Evolutionary conservation across 1,139 yeast species (phyloP).

Genomic region (Hanseniaspora sp.): DNA sequence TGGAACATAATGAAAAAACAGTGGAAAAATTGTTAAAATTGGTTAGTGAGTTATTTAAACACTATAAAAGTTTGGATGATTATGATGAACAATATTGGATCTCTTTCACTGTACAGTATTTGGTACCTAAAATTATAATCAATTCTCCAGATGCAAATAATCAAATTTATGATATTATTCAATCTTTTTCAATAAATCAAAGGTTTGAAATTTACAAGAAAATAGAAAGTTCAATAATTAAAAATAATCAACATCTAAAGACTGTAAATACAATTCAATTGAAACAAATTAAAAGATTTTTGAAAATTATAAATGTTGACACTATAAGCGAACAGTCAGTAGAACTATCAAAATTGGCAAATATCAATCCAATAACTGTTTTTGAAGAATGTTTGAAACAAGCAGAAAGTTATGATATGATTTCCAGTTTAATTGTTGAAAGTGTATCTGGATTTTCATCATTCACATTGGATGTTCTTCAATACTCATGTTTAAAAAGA

Average conservation of each 20-base stretch:
- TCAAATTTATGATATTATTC: constrained; percentile 48
- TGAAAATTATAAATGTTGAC: constrained; percentile 80
- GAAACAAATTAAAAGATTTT: constrained; percentile 66
- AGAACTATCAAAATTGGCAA: constrained; percentile 62
- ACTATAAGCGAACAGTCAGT: constrained; percentile 71
- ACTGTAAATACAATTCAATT: constrained; percentile 61
- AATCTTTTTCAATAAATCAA: constrained; percentile 46
- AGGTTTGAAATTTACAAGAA: constrained; percentile 82
- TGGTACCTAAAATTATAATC: constrained; percentile 55
- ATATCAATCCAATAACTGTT: constrained; percentile 73
- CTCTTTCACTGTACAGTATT: constrained; percentile 48
- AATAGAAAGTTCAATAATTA: constrained; percentile 45
- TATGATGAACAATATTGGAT: constrained; percentile 12
- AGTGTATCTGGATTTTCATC: constrained; percentile 68
- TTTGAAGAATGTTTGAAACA: constrained; percentile 53
- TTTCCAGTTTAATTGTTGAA: constrained; percentile 65
- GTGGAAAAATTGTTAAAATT: background rate
- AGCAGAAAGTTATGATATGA: constrained; percentile 85
- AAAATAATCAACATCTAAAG: constrained; percentile 48
- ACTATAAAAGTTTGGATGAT: too few species aligned
- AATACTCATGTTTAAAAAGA: constrained; percentile 61
- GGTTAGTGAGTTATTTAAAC: background rate
- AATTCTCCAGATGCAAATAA: constrained; percentile 53
- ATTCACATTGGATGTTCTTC: constrained; percentile 78
- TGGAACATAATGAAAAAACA: background rate